Base-by-base conservation (phyloP, 2,329 filamentous ascomycete species). In the Bimuria novae-zelandiae region DNA sequence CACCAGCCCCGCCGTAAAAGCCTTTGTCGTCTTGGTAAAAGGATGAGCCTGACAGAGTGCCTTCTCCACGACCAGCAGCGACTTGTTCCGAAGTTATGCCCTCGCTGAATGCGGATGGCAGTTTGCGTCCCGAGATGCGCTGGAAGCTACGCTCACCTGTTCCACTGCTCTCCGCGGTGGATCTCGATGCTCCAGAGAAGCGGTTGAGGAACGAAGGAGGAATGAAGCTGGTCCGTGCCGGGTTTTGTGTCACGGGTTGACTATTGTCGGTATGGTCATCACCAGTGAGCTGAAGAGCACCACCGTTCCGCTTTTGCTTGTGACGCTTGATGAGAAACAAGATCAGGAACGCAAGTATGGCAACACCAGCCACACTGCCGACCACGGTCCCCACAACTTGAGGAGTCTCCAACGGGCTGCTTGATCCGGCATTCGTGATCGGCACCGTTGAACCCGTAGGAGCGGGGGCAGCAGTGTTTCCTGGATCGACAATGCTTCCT, bases 311-410 rank as follows among this genome's bases (percentile, higher is more conserved):
- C 47, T 64, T 68, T 16, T 70, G 73, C 56, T 79, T 78, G 65
- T 81, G 82, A 63, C 81, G 80, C 52, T 78, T 76, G 41, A 84
- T 72, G 49, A 85, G 69, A 27, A 85, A 68, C 47, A 86, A 66
- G 10, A 84, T 67, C 27, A 82, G 71, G 10, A 80, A 64, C 7
- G 82, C 63, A 7, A 84, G 64, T 7, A 84, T 65, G 11, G 82
- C 80, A 29, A 82, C 64, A 23, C 83, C 84, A 29, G 83, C 83
- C 44, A 85, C 77, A 40, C 84, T 84, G 14, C 84, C 84, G 22
- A 87, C 77, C n/a, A 87, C 82, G 41, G 83, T 84, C 7, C 84
- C 84, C 17, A 85, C 82, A 3, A 87, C 80, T 53, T 79, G 78
- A 14, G 79, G 79, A 21, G 81, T 83, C 39, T 76, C 74, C 6